Base-by-base conservation (phyloP, 2,329 filamentous ascomycete species). In the Sclerotinia trifoliorum region DNA sequence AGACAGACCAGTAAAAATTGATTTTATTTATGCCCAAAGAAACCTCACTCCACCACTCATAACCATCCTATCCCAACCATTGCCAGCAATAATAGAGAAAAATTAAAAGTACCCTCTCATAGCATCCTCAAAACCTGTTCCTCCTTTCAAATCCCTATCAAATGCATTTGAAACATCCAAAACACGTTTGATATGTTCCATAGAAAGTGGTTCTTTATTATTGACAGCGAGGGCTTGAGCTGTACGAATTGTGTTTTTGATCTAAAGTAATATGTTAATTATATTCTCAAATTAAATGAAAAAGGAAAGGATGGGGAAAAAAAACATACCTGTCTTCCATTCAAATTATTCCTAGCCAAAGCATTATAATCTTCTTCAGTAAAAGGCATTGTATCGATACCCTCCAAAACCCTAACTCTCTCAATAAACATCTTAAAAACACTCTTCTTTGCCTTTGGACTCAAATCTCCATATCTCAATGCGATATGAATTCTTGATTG, bases 361-460 rank as follows among this genome's bases (percentile, higher is more conserved):
- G 80, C 78, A 60, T 88, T 85, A 71, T 88, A 88, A 75, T 96
- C 90, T 11, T 86, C 84, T 4, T 91, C 88, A 2, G 81, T 83
- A 75, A 94, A 90, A 0, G 82, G 79, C 73, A 87, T 85, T 1
- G 86, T 82, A 70, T 86, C 81, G 21, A 88, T 79, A 64, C 86
- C 86, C 68, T 91, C 88, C 57, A 88, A 84, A 19, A 86, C 82
- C 46, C 85, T 84, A 4, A 94, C 92, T 46, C 88, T 86, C 68
- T 90, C 87, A 51, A 97, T 82, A 79, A 96, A 96, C 80, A 93
- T 89, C 79, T 89, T 89, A 87, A 94, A 96, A 57, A 97, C 91
- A 70, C 87, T 84, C 74, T 88, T 89, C 80, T 91, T 90, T 15
- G 93, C 92, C 74, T 90, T 89, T 6, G 81, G 78, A 51, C 88